phyloP scores from a whole-genome alignment of 495 filamentous ascomycete genomes.

The Podospora pseudocomata region DNA sequence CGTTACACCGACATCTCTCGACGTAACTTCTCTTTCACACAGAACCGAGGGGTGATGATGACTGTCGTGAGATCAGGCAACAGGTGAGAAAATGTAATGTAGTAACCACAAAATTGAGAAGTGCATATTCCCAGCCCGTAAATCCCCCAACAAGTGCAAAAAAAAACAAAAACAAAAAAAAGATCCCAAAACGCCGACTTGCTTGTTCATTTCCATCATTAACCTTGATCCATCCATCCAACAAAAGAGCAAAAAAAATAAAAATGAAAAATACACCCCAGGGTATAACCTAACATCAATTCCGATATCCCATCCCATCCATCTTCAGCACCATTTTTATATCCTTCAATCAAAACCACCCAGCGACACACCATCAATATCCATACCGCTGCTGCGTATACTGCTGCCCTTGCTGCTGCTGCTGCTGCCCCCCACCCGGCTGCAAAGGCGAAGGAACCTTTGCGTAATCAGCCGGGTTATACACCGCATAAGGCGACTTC shows the following conservation, averaged over 20 bases:
- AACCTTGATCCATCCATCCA: background rate
- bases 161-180: background rate
- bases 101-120: background rate
- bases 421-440: conserved; percentile 9
- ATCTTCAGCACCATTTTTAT: background rate
- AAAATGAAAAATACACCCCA: background rate
- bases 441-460: conserved; percentile 20
- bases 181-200: background rate
- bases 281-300: conserved; percentile 19
- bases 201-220: background rate
- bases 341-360: too few relatives aligned
- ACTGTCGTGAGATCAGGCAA: background rate
- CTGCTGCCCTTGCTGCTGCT: background rate
- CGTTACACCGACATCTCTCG: background rate
- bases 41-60: background rate
- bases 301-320: background rate
- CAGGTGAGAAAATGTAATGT: background rate
- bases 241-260: background rate
- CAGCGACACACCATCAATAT: background rate
- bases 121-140: background rate
- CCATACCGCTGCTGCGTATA: background rate
- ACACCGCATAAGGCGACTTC: conserved; percentile 30
- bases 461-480: conserved; percentile 46
- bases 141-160: background rate
- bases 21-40: background rate